Evolutionary conservation across 148 eudicot species (phyloP), one percentile per base, ranked within the genome.

Genomic region (Pouteria glomerata): DNA sequence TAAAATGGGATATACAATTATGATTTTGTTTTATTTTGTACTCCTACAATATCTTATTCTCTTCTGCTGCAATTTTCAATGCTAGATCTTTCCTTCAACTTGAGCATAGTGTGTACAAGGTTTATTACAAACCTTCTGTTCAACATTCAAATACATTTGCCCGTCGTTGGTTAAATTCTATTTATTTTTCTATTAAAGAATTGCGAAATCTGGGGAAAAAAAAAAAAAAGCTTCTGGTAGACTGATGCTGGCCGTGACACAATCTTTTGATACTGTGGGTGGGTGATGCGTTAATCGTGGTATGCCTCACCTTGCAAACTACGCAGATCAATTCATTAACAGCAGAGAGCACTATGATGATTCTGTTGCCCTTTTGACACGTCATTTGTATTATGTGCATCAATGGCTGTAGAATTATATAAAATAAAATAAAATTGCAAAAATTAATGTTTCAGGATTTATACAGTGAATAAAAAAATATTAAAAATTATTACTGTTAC

Each of bases 1-100:
- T 70, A 68, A 59, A 26, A 58, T 45, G 72, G 48, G 35, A 37
- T 75, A 59, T 60, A 30, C 24, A 10, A 50, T 34, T 23, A 31
- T 34, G 29, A 8, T 47, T 42, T 23, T 34, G 55, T 63, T 73
- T 16, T 59, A 37, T 24, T 13, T n/a, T n/a, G n/a, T n/a, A n/a
- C n/a, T n/a, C n/a, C n/a, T n/a, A n/a, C n/a, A n/a, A n/a, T 45
- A 27, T 45, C 65, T 8, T 12, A 27, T 34, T 57, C 18, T 15
- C 51, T 21, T 45, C 47, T 52, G 2, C 56, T 34, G 14, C 23
- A 7, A 14, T 7, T 57, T 44, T 34, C 23, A 7, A 31, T n/a
- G n/a, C 5, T 7, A 11, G 57, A 55, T 56, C 50, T 56, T 27
- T 30, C 19, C 21, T 66, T 53, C 11, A 26, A 65, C 47, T 24